phyloP scores from a whole-genome alignment of 768 basidiomycete genomes.

The Boletus sp. region DNA sequence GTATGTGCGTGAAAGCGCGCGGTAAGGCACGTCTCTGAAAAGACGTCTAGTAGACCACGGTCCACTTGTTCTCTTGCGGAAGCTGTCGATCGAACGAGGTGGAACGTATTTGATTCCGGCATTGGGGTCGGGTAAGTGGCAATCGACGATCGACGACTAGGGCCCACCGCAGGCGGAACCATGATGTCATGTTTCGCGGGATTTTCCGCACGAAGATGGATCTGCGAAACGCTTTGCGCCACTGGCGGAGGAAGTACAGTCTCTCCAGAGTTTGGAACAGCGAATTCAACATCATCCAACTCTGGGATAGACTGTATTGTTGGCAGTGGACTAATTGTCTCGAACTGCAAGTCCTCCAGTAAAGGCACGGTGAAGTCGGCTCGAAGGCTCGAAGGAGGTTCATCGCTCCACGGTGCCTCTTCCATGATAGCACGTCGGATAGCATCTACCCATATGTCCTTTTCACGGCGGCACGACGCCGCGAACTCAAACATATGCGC shows the following conservation, averaged over 20 bases:
- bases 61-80: constrained; percentile 70
- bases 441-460: constrained; percentile 78
- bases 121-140: constrained; percentile 53
- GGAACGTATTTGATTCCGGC: constrained; percentile 47
- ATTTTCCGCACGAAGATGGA: constrained; percentile 21
- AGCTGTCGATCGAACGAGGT: constrained; percentile 65
- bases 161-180: constrained; percentile 16
- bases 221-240: constrained; percentile 6
- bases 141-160: constrained; percentile 61
- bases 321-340: constrained; percentile 41
- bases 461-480: constrained; percentile 80
- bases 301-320: constrained; percentile 61
- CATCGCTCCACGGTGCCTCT: constrained; percentile 47
- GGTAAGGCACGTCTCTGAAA: constrained; percentile 66
- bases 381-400: constrained; percentile 62
- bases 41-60: constrained; percentile 73
- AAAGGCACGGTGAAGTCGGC: constrained; percentile 38
- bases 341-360: constrained; percentile 38
- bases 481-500: constrained; percentile 83
- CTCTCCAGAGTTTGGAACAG: constrained; percentile 7
- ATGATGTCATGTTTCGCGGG: constrained; percentile 16
- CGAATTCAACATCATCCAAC: constrained; percentile 24
- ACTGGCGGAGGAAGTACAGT: background rate
- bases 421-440: constrained; percentile 53
- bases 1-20: constrained; percentile 64